Evolutionary conservation across 495 filamentous ascomycete species (phyloP).

Genomic region (Aspergillus mulundensis): DNA sequence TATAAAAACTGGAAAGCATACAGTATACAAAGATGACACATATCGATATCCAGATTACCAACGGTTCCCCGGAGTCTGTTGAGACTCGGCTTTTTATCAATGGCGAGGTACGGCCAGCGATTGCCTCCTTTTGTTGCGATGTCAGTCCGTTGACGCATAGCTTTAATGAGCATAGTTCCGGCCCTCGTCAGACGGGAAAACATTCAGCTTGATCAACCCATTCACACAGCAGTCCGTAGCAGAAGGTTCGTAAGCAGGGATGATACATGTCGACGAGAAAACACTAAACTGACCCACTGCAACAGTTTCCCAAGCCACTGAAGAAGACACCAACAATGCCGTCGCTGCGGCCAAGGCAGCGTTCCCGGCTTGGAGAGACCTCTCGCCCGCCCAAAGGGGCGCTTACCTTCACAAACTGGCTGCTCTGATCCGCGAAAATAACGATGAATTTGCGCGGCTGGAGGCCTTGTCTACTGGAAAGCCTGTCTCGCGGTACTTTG

Average conservation of each 20-base stretch:
- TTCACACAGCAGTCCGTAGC: constrained; percentile 41
- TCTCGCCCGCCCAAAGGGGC: constrained; percentile 40
- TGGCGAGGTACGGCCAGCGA: constrained; percentile 31
- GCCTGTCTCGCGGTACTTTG: constrained; percentile 26
- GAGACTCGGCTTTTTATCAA: constrained; percentile 48
- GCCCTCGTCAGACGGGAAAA: constrained; percentile 38
- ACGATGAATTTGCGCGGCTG: constrained; percentile 49
- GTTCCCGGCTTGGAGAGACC: constrained; percentile 53
- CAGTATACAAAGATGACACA: not conserved
- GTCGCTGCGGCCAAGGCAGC: constrained; percentile 57
- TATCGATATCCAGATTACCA: not conserved
- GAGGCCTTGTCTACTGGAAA: constrained; percentile 29
- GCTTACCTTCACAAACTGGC: constrained; percentile 50
- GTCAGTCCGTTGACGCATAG: too few species aligned
- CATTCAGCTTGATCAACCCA: constrained; percentile 44
- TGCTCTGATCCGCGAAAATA: constrained; percentile 40
- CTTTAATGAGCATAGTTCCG: constrained; percentile 32
- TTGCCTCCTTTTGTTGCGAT: too few species aligned
- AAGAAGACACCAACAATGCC: constrained; percentile 52
- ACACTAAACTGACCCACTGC: not conserved
- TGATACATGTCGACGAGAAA: not conserved
- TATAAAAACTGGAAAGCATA: not conserved
- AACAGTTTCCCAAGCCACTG: constrained; percentile 45
- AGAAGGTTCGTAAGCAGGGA: constrained; percentile 23
- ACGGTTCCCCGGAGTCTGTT: constrained; percentile 16